phyloP scores from a whole-genome alignment of 2,329 filamentous ascomycete species.

The Phialophora tarda region DNA sequence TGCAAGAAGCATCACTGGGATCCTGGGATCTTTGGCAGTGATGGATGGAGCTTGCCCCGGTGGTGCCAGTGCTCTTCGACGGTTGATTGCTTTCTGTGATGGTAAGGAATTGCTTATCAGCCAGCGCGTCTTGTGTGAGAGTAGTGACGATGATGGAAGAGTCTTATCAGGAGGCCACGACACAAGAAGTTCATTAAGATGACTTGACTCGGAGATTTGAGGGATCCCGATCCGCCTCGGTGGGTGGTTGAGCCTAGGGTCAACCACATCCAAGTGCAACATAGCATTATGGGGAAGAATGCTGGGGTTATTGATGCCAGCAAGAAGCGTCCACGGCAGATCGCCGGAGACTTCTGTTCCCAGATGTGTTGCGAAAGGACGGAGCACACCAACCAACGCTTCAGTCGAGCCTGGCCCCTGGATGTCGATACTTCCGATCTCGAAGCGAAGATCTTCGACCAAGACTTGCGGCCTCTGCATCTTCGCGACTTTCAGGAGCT shows the following conservation, averaged over 20 bases:
- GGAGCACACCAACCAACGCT: conserved; percentile 71
- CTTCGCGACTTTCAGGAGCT: conserved; percentile 64
- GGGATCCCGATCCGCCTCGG: conserved; percentile 59
- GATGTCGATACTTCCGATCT: conserved; percentile 74
- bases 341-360: conserved; percentile 38
- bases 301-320: conserved; percentile 68
- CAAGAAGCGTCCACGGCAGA: conserved; percentile 49
- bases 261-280: conserved; percentile 73
- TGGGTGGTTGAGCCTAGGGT: conserved; percentile 81
- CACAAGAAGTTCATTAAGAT: conserved; percentile 66
- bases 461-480: conserved; percentile 65
- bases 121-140: conserved; percentile 70
- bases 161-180: conserved; percentile 69
- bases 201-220: conserved; percentile 41
- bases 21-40: conserved; percentile 69
- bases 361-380: conserved; percentile 52
- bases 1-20: conserved; percentile 74
- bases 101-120: conserved; percentile 70
- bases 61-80: conserved; percentile 67
- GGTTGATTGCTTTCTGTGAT: conserved; percentile 79
- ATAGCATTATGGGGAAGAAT: conserved; percentile 72
- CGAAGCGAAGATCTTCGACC: conserved; percentile 71
- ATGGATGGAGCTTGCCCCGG: conserved; percentile 68
- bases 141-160: conserved; percentile 62
- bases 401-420: conserved; percentile 79